These are phyloP conservation scores for Thalassiosira hispida DNA, from an alignment of 352 stramenopile genomes.

Conservation along the genomic window DNA sequence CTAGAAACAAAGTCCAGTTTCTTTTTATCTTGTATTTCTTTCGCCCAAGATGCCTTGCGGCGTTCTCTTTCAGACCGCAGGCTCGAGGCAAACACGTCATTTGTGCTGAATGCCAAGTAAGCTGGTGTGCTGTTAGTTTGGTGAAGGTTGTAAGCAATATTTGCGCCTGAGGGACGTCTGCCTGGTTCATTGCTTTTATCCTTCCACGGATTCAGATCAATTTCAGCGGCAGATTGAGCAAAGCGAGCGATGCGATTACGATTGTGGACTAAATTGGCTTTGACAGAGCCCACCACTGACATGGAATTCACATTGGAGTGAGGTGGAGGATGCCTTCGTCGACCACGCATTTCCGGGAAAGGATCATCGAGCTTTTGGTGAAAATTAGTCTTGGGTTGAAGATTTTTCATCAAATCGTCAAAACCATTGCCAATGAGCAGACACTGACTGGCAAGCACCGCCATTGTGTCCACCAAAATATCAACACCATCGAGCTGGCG, in stretches of 20 bases:
- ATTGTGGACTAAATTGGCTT: constrained; percentile 52
- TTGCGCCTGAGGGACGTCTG: constrained; percentile 21
- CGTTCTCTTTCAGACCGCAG: constrained; percentile 73
- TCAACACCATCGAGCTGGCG: constrained; percentile 76
- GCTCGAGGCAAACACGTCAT: constrained; percentile 76
- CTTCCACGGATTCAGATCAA: constrained; percentile 43
- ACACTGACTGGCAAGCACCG: constrained; percentile 62
- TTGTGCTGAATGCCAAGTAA: constrained; percentile 78
- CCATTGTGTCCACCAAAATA: constrained; percentile 81
- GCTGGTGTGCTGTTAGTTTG: constrained; percentile 51
- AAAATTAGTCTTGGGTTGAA: constrained; percentile 29
- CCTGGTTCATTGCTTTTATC: constrained; percentile 11
- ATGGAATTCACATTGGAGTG: constrained; percentile 18
- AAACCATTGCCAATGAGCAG: constrained; percentile 49
- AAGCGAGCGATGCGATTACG: constrained; percentile 53
- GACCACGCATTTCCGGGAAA: constrained; percentile 26
- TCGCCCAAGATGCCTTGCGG: constrained; percentile 66
- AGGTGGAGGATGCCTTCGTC: constrained; percentile 17
- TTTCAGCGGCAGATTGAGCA: constrained; percentile 55
- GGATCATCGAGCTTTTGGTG: constrained; percentile 32
- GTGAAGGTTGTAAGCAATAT: constrained; percentile 43
- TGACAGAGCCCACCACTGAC: constrained; percentile 50
- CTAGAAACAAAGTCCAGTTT: constrained; percentile 64
- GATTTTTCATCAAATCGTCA: constrained; percentile 44
- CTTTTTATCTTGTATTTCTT: constrained; percentile 49